phyloP scores from a whole-genome alignment of 164 flowering plant species.

The Vitis cinerea region DNA sequence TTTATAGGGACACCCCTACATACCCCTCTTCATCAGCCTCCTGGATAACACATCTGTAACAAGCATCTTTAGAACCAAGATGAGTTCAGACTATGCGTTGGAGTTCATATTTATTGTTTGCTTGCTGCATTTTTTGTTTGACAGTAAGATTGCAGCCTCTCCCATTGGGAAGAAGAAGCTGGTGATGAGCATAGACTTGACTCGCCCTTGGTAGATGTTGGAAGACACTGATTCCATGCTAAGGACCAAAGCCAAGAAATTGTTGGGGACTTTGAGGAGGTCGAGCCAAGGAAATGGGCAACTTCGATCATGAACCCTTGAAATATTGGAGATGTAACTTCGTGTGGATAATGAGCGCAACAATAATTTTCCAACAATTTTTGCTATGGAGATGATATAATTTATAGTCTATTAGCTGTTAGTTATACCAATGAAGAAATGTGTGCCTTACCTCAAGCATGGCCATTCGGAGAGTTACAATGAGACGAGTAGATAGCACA shows the following conservation, averaged over 20 bases:
- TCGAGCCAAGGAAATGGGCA: constrained; percentile 20
- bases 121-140: constrained; percentile 22
- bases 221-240: constrained; percentile 30
- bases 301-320: constrained; percentile 21
- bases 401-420: no score
- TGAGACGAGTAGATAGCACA: no score
- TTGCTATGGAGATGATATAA: no score
- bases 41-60: constrained; percentile 13
- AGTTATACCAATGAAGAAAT: no score
- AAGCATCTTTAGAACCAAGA: constrained; percentile 10
- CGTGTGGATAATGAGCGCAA: no score
- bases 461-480: no score
- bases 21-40: constrained; percentile 17
- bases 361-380: no score
- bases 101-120: constrained; percentile 15
- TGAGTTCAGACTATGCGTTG: constrained; percentile 19
- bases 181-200: constrained; percentile 28
- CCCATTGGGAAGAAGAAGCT: constrained; percentile 40
- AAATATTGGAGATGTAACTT: constrained; percentile 11
- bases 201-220: constrained; percentile 26
- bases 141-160: constrained; percentile 26
- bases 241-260: constrained; percentile 23
- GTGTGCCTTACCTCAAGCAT: no score
- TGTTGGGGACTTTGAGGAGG: constrained; percentile 16
- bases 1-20: constrained; percentile 18